Evolutionary conservation across 768 basidiomycete genomes (phyloP), one percentile per base, ranked within the genome.

Genomic region (Boletellus ananas): DNA sequence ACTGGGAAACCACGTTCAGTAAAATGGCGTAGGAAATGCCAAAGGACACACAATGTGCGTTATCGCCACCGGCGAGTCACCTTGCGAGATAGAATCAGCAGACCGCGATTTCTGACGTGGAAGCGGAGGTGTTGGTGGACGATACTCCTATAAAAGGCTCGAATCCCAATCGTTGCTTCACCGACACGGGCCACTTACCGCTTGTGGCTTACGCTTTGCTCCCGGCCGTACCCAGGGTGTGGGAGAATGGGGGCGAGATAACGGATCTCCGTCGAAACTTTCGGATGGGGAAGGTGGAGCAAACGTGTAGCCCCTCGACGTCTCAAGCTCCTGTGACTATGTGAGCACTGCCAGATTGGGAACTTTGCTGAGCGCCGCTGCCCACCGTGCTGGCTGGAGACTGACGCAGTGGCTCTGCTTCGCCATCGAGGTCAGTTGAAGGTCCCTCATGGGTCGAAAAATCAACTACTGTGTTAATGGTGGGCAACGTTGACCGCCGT

Each of bases 71-170:
- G 58, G 66, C 48, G 57, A 73, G 17, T 70, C 61, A 54, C 41
- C 61, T 65, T 58, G 76, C 65, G 60, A 60, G 40, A 50, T 0
- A 29, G 58, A 56, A 34, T 65, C 66, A 13, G 47, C 42, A n/a
- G 61, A 64, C 41, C 63, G 67, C 27, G 62, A 67, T 59, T 68
- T 70, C 57, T 69, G 71, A 39, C 68, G 65, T 31, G 71, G 73
- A 21, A 80, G 64, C 23, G 80, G 80, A 3, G 80, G 80, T 1
- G 80, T 82, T 5, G 80, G 80, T 38, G 80, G 79, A n/a, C 80
- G 74, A 61, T 79, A 82, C 31, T 71, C 64, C 80, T 80, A 47
- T 4, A 43, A 14, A 58, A 35, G 29, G 36, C 40, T 34, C 49
- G 45, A 53, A 48, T 44, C 17, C 27, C 23, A 12, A 41, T 41